Conservation (phyloP, 805 yeast genomes). For the Wickerhamiella slavikovae region DNA sequence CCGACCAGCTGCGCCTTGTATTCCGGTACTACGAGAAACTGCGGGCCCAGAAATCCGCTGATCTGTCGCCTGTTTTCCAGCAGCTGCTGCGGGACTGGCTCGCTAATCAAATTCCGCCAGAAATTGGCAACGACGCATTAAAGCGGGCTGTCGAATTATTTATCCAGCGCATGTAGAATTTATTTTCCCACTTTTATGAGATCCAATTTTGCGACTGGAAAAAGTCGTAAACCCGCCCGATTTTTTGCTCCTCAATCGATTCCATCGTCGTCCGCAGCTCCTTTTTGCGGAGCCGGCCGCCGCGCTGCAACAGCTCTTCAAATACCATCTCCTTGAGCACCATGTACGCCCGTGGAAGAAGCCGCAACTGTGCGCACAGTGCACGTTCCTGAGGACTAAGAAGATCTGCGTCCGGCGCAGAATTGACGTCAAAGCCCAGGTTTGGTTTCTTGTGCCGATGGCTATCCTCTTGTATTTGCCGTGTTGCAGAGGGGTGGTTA, state of each 20-base stretch:
- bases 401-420: slow-evolving; percentile 64
- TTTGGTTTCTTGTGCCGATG: slow-evolving; percentile 16
- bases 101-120: too few relatives aligned
- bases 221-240: slow-evolving; percentile 77
- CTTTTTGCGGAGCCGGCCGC: slow-evolving; percentile 66
- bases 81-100: slow-evolving; percentile 11
- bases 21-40: slow-evolving; percentile 39
- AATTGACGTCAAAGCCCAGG: slow-evolving; percentile 22
- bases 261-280: slow-evolving; percentile 57
- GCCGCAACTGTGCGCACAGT: slow-evolving; percentile 62
- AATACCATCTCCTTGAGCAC: slow-evolving; percentile 81
- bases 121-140: too few relatives aligned
- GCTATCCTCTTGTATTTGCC: too few relatives aligned
- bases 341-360: slow-evolving; percentile 81
- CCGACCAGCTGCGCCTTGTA: slow-evolving; percentile 41
- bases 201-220: slow-evolving; percentile 86
- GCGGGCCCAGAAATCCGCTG: slow-evolving; percentile 4
- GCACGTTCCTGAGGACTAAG: slow-evolving; percentile 76
- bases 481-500: slow-evolving; percentile 7
- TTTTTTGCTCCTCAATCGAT: slow-evolving; percentile 71
- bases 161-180: slow-evolving; percentile 1
- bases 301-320: slow-evolving; percentile 67
- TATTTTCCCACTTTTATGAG: neutral
- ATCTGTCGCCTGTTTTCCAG: slow-evolving; percentile 9
- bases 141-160: slow-evolving; percentile 12